A percentile compares a stretch with the other conserved stretches of the same genome.
Evolutionary conservation across 805 yeast genomes (phyloP).

Genomic region (Phaffomyces opuntiae): DNA sequence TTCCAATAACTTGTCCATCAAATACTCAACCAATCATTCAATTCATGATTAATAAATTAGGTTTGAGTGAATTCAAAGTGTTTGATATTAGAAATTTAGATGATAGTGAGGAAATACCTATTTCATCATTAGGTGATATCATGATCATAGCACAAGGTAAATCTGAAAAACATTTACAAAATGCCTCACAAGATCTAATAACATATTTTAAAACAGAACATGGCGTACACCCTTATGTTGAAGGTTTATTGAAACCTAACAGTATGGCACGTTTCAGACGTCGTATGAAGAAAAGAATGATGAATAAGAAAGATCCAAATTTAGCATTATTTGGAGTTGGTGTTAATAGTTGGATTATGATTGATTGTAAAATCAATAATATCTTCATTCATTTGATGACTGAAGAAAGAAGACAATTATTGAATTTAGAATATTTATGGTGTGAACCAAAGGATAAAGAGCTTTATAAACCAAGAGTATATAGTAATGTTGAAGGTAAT

Average conservation of each 20-base stretch:
- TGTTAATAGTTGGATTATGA: conserved; percentile 77
- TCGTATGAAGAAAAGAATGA: conserved; percentile 44
- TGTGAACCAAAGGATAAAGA: conserved; percentile 28
- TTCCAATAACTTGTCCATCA: conserved; percentile 56
- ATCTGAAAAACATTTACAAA: conserved; percentile 66
- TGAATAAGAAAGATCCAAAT: conserved; percentile 44
- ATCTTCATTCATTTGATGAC: conserved; percentile 71
- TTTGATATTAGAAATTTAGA: conserved; percentile 51
- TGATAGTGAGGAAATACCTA: conserved; percentile 25
- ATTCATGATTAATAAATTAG: conserved; percentile 51
- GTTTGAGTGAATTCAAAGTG: conserved; percentile 53
- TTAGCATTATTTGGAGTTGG: conserved; percentile 48
- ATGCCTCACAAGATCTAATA: conserved; percentile 56
- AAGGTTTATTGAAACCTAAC: conserved; percentile 64
- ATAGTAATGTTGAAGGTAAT: not conserved
- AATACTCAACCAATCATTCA: conserved; percentile 38
- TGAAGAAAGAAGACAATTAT: conserved; percentile 52
- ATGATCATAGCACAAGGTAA: conserved; percentile 71
- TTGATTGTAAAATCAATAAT: conserved; percentile 58
- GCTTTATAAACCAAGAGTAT: conserved; percentile 7
- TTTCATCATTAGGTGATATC: conserved; percentile 35
- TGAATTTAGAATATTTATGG: conserved; percentile 72
- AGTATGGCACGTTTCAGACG: conserved; percentile 44
- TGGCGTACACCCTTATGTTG: conserved; percentile 44
- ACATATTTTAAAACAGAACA: conserved; percentile 48